Base-by-base conservation (phyloP, 2,329 filamentous ascomycete genomes). In the Rhynchosporium graminicola region DNA sequence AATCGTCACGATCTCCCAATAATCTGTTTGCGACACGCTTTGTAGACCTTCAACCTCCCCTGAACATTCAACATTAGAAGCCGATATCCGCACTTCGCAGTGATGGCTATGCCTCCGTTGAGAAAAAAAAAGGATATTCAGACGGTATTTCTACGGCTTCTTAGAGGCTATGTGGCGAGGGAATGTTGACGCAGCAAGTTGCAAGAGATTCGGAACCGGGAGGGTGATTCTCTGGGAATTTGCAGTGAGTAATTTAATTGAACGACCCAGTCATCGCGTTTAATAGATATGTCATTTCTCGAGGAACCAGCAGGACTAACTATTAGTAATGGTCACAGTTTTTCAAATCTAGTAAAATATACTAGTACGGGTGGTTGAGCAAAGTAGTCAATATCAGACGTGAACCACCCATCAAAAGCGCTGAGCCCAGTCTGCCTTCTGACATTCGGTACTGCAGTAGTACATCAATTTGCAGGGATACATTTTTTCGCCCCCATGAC, bases 141-240 rank as follows among this genome's bases (percentile, higher is more conserved):
- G 47, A 59, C 29, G 28, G 31, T 9, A 59, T 20, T 3, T 47
- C 29, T n/a, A 43, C 46, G 26, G 20, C 38, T 52, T 59, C 57
- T 36, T 52, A 59, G 7, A 46, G 57, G 3, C 26, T 52, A 10
- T 52, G 46, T 1, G 36, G 45, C 1, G 57, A 59, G 38, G 51
- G 47, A 2, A 59, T 59, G 33, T 51, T 59, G 47, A 52, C 57
- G 47, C 57, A 59, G 36, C 47, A 45, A 20, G 52, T 59, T 2
- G 46, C 6, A 13, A 43, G 36, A 31, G 57, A 47, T 20, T 45
- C 57, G 26, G 31, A 20, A 15, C n/a, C 13, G 6, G 20, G 57
- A 8, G 36, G 57, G 29, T 52, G 28, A 38, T 59, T 59, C 36
- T 59, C 36, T 33, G 52, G 29, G 46, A 59, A 59, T 8, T 59